These are phyloP conservation scores for Talaromyces sp. DNA, from an alignment of 2,329 filamentous ascomycete genomes.

Conservation along the genomic window DNA sequence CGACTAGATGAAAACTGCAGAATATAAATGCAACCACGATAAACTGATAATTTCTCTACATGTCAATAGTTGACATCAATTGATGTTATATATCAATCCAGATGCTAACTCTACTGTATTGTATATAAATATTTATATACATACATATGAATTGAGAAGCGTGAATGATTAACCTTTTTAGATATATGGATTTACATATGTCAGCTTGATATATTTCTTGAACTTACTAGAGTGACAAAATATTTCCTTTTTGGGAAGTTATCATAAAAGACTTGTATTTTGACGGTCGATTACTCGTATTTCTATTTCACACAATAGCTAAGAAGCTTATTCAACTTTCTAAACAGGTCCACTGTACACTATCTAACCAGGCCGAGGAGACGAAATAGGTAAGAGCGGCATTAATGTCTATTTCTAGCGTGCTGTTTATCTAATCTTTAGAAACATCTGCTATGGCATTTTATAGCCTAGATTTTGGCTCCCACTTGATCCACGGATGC, in stretches of 20 bases:
- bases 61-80: too few relatives aligned
- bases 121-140: neutral
- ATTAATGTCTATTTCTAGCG: neutral
- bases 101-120: neutral
- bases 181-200: neutral
- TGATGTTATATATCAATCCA: too few relatives aligned
- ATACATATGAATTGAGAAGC: neutral
- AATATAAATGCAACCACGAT: neutral
- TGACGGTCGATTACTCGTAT: rapidly evolving
- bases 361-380: neutral
- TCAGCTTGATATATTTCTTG: neutral
- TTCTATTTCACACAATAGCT: neutral
- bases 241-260: neutral
- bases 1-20: neutral
- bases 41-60: neutral
- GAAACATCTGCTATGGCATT: neutral
- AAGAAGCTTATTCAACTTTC: neutral
- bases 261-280: neutral
- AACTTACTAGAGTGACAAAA: neutral
- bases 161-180: neutral
- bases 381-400: neutral
- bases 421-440: neutral
- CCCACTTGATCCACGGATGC: slow-evolving; percentile 10
- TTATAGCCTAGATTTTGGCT: slow-evolving; percentile 2
- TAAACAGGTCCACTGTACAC: neutral